Conservation (phyloP, 495 filamentous ascomycete genomes). For the Neurospora sp. region DNA sequence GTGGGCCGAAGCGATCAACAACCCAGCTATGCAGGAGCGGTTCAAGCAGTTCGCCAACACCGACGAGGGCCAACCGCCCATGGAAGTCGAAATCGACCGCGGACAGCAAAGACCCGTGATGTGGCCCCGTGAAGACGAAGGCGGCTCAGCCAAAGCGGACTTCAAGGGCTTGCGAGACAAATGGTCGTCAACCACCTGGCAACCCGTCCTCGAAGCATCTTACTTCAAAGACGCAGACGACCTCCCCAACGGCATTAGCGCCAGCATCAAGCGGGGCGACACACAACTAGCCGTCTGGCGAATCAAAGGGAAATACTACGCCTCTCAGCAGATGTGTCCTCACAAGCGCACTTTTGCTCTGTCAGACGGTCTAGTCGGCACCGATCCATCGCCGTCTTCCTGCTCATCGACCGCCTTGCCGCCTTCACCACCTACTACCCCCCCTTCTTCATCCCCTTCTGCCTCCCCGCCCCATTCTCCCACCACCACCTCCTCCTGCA, state of each 20-base stretch:
- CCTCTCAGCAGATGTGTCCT: constrained; percentile 97
- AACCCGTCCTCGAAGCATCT: constrained; percentile 65
- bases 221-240: constrained; percentile 60
- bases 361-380: constrained; percentile 80
- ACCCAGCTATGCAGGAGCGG: constrained; percentile 55
- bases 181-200: constrained; percentile 73
- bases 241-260: constrained; percentile 55
- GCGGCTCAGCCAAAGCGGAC: constrained; percentile 47
- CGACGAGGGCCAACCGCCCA: constrained; percentile 52
- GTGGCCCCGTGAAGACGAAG: constrained; percentile 58
- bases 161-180: constrained; percentile 54
- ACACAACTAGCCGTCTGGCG: constrained; percentile 91
- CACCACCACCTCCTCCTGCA: constrained; percentile 36
- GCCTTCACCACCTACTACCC: constrained; percentile 4
- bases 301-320: constrained; percentile 72
- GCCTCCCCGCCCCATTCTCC: constrained; percentile 33
- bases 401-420: constrained; percentile 25
- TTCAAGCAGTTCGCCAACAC: constrained; percentile 92
- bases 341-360: constrained; percentile 91
- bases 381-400: constrained; percentile 43
- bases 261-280: constrained; percentile 76
- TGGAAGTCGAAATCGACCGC: constrained; percentile 67
- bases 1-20: constrained; percentile 78
- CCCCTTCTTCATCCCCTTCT: neutral
- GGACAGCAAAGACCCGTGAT: constrained; percentile 68